Evolutionary conservation across 164 flowering plant species (phyloP), one percentile per base, ranked within the genome.

Genomic region (Sextonia rubra): DNA sequence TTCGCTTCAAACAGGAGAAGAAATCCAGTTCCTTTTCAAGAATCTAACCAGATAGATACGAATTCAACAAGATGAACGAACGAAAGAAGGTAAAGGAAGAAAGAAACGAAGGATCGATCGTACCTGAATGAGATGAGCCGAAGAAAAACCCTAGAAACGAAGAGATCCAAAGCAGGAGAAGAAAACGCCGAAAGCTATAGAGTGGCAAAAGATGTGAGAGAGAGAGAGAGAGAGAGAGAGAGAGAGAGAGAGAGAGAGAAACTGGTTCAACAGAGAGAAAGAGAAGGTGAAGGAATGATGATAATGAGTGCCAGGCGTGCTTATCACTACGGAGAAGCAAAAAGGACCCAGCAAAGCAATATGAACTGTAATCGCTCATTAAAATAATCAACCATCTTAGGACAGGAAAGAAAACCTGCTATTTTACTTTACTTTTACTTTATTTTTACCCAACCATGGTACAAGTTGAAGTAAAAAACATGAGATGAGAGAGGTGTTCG

Each of bases 271-370:
- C n/a, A n/a, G n/a, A n/a, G n/a, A n/a, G n/a, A n/a, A n/a, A n/a
- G 66, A 52, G 58, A 52, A 55, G 71, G 71, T 61, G 44, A 9
- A 37, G 44, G 47, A 24, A 74, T 60, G 85, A 80, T 83, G 82
- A 84, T 83, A 85, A 86, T 82, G 89, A 82, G 74, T 79, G 87
- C 84, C 83, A 83, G 90, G 86, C 94, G 94, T 88, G 94, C 86
- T 80, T 78, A 85, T 85, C 90, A 88, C 90, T 86, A 88, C 83
- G 79, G 76, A 20, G 44, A n/a, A 22, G 80, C 81, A 83, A 72
- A 74, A 71, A 77, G 80, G 78, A 20, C 68, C 74, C 75, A 73
- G 63, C 60, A 47, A 71, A 29, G 25, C n/a, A n/a, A n/a, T n/a
- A 83, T 74, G 82, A 78, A 79, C 84, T 80, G 86, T 82, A 75